Evolutionary conservation across 2,329 filamentous ascomycete species (phyloP).

Genomic region (Ceratocystis eucalypticola): DNA sequence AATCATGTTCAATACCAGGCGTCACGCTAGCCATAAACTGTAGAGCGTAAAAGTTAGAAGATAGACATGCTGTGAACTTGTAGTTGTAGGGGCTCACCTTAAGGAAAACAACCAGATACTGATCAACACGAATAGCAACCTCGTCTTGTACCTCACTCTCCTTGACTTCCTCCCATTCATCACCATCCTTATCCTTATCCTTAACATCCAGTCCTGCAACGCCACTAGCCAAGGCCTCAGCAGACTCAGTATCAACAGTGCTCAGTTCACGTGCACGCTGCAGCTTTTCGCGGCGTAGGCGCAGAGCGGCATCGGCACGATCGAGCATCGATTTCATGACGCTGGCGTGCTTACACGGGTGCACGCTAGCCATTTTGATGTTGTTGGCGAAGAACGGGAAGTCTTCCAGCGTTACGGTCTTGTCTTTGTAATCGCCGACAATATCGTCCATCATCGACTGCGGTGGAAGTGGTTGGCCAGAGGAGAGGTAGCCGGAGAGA

Average conservation of each 20-base stretch:
- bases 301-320: conserved; percentile 83
- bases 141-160: conserved; percentile 54
- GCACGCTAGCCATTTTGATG: conserved; percentile 91
- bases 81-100: conserved; percentile 40
- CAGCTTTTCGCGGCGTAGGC: conserved; percentile 66
- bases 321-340: conserved; percentile 98
- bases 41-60: neutral
- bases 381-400: conserved; percentile 87
- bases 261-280: conserved; percentile 34
- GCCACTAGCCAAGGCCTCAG: conserved; percentile 70
- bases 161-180: conserved; percentile 55
- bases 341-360: conserved; percentile 91
- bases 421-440: conserved; percentile 92
- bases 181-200: conserved; percentile 29
- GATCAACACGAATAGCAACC: conserved; percentile 72
- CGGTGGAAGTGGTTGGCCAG: conserved; percentile 68
- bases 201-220: conserved; percentile 51
- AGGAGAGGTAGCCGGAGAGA: conserved; percentile 73
- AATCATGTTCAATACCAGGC: conserved; percentile 93
- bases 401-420: conserved; percentile 95
- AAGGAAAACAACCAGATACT: conserved; percentile 75
- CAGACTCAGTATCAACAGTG: conserved; percentile 29
- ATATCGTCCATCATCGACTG: conserved; percentile 93
- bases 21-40: conserved; percentile 78
- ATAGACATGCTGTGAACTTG: conserved; percentile 23